A percentile compares a stretch with the other conserved stretches of the same genome.
Conservation (phyloP, 345 rosid species). For the Camelina laxa region DNA sequence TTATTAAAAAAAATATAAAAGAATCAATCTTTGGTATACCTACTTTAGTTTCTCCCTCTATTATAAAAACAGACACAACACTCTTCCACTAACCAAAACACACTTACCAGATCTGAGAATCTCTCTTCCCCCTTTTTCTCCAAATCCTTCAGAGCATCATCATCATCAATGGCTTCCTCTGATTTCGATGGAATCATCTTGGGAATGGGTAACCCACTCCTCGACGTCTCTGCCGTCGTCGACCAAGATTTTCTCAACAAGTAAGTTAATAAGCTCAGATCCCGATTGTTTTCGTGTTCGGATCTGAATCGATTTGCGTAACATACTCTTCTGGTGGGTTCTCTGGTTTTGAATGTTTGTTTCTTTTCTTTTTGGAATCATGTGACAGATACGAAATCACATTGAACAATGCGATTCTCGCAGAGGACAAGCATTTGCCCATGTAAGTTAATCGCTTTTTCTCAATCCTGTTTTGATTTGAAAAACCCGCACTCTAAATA, state of each 20-base stretch:
- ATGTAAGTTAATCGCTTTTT: constrained; percentile 56
- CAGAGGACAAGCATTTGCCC: constrained; percentile 90
- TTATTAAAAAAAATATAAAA: too few species aligned
- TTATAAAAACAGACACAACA: constrained; percentile 7
- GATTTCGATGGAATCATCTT: constrained; percentile 63
- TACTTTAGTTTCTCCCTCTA: not conserved
- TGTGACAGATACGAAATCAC: constrained; percentile 76
- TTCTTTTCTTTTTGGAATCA: not conserved
- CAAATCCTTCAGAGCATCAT: constrained; percentile 14
- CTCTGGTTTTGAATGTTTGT: not conserved
- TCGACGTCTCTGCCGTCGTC: constrained; percentile 94
- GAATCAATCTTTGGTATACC: constrained; percentile 29
- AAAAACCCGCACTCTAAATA: too few species aligned
- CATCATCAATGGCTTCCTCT: constrained; percentile 56
- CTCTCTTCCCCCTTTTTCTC: constrained; percentile 25
- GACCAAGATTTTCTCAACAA: constrained; percentile 80
- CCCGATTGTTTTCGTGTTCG: not conserved
- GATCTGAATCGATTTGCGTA: not conserved
- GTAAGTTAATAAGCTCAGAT: constrained; percentile 57
- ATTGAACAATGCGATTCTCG: constrained; percentile 91
- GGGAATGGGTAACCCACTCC: constrained; percentile 99
- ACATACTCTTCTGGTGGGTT: not conserved
- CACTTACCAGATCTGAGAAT: constrained; percentile 38
- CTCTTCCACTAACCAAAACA: constrained; percentile 8
- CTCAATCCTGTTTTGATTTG: too few species aligned